Evolutionary conservation across 169 alveolate species (phyloP), one percentile per base, ranked within the genome.

Genomic region (Plasmodium gallinaceum): DNA sequence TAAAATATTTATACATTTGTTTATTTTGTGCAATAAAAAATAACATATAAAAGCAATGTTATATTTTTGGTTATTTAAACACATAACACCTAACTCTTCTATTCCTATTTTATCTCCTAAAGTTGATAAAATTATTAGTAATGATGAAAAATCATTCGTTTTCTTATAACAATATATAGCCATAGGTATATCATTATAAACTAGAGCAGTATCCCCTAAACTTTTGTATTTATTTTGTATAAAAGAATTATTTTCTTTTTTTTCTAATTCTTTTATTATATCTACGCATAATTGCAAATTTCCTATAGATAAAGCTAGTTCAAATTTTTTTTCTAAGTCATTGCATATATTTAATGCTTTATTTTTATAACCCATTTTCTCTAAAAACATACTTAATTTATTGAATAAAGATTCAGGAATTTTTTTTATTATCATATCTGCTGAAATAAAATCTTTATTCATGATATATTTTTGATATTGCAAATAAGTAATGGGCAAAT

Each of bases 301-400:
- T 9, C 98, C 98, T 57, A 97, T 86, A 46, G 92, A 91, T 45
- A 98, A 71, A 66, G 98, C 96, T 12, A 98, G 83, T 46, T 97
- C 99, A 88, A 98, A 97, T 90, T 96, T 96, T 65, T 97, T 98
- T 74, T 97, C 99, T 52, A 91, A 92, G 90, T 98, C 98, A 12
- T 85, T 93, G 26, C 99, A 95, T 32, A 97, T 93, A 58, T 94
- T 76, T 74, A 96, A 95, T 37, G 99, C 98, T 88, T 95, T 80
- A 69, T 97, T 97, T 87, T 95, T 95, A 71, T 95, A 92, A 39
- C 98, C 98, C 54, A 96, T 93, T 20, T 95, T 90, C 57, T 97
- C 99, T 86, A 97, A 88, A 90, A 98, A 97, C 68, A 95, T 94
- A 42, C 99, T 97, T 66, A 97, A 93, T 75, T 95, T 97, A 68